Percentiles rank a stretch among this genome's conserved stretches.
These are phyloP conservation scores for Nannizziopsis arthrosporioides DNA, from an alignment of 2,329 filamentous ascomycete genomes.

Conservation along the genomic window DNA sequence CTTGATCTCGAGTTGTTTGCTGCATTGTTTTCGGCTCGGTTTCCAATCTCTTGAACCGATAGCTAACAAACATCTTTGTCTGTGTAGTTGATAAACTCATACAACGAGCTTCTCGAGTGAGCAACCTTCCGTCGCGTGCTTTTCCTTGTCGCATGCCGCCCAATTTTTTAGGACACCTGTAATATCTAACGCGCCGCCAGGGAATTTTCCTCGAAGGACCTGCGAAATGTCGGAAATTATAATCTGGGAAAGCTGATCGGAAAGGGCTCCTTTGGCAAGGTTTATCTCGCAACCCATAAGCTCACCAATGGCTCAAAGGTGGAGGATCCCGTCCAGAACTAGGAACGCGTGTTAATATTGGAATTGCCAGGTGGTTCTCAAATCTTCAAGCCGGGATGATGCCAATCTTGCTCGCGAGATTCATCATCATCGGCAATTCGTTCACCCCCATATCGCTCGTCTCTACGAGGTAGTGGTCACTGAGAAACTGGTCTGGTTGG, in stretches of 20 bases:
- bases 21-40: neutral
- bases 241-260: conserved; percentile 82
- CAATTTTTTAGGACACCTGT: conserved; percentile 10
- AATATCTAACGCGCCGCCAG: conserved; percentile 36
- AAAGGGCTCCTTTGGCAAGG: conserved; percentile 96
- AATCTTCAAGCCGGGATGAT: conserved; percentile 92
- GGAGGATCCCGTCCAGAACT: conserved; percentile 2
- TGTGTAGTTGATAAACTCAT: conserved; percentile 80
- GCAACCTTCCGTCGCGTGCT: conserved; percentile 25
- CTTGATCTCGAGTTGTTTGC: neutral
- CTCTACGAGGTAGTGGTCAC: conserved; percentile 98
- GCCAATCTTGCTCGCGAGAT: conserved; percentile 94
- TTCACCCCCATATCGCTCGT: conserved; percentile 91
- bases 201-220: conserved; percentile 85
- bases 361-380: conserved; percentile 71
- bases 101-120: conserved; percentile 90
- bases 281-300: conserved; percentile 91
- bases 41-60: neutral
- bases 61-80: conserved; percentile 8
- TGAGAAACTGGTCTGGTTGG: conserved; percentile 87
- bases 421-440: conserved; percentile 94
- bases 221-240: conserved; percentile 91
- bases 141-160: neutral
- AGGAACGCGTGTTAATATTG: conserved; percentile 1
- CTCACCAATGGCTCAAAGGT: conserved; percentile 98